Conservation (phyloP, 2,329 filamentous ascomycete genomes). For the Lecanicillium sp. region DNA sequence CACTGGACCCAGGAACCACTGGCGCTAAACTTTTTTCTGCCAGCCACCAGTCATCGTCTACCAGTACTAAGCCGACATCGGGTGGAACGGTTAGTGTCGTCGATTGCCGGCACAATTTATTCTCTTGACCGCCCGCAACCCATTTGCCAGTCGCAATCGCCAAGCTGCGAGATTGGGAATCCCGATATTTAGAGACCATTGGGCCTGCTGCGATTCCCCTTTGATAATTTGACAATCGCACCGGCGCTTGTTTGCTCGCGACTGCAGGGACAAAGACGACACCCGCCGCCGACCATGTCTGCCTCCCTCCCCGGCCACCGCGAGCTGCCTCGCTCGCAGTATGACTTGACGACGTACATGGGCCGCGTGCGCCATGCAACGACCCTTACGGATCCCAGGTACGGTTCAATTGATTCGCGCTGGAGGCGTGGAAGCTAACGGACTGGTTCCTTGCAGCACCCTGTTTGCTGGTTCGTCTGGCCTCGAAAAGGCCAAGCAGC, state of each 20-base stretch:
- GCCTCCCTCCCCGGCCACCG: conserved; percentile 59
- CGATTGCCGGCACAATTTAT: background rate
- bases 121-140: background rate
- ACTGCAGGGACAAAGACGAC: background rate
- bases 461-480: conserved; percentile 71
- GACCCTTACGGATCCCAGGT: conserved; percentile 92
- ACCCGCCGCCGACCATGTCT: conserved; percentile 41
- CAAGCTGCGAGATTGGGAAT: background rate
- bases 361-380: conserved; percentile 86
- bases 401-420: conserved; percentile 32
- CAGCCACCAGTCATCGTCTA: background rate
- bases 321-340: conserved; percentile 84
- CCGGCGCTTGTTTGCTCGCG: background rate
- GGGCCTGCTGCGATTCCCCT: background rate
- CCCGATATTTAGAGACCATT: background rate
- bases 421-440: too few relatives aligned
- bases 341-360: conserved; percentile 91
- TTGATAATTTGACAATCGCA: background rate
- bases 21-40: background rate
- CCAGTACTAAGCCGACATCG: too few relatives aligned
- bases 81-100: background rate
- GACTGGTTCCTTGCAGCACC: conserved; percentile 51
- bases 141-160: too few relatives aligned
- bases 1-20: too few relatives aligned
- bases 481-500: conserved; percentile 76